phyloP scores from a whole-genome alignment of 306 rosid species.

The Arachis hypogaea region DNA sequence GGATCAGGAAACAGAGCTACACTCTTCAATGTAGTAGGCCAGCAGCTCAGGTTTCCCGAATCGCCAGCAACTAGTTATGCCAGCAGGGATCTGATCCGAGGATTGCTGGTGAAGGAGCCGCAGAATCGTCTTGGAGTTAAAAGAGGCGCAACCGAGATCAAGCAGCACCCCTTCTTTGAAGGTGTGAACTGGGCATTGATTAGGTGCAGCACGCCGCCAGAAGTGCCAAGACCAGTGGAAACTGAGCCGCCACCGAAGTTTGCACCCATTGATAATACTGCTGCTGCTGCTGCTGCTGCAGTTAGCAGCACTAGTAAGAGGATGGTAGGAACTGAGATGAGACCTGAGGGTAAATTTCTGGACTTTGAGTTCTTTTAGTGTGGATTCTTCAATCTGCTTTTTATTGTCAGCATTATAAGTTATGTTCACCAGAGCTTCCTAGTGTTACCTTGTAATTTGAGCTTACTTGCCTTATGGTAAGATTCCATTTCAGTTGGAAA shows the following conservation, averaged over 20 bases:
- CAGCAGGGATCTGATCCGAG: slow-evolving; percentile 84
- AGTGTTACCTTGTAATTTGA: slow-evolving; percentile 43
- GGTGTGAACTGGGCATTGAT: slow-evolving; percentile 99
- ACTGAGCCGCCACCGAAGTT: slow-evolving; percentile 67
- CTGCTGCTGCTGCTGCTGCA: slow-evolving; percentile 51
- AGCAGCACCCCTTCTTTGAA: slow-evolving; percentile 96
- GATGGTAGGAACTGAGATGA: slow-evolving; percentile 75
- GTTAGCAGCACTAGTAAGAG: slow-evolving; percentile 86
- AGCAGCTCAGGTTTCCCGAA: slow-evolving; percentile 85
- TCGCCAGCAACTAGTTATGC: slow-evolving; percentile 90
- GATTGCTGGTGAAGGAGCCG: slow-evolving; percentile 94
- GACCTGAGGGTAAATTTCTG: slow-evolving; percentile 92
- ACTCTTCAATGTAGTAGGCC: slow-evolving; percentile 96
- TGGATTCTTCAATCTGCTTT: slow-evolving; percentile 44
- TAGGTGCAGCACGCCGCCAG: slow-evolving; percentile 96
- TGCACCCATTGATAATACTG: slow-evolving; percentile 27
- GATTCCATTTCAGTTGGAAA: slow-evolving; percentile 53
- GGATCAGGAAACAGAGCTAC: slow-evolving; percentile 97
- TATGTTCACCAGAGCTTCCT: slow-evolving; percentile 46
- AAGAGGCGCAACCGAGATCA: slow-evolving; percentile 97
- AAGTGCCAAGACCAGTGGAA: slow-evolving; percentile 93
- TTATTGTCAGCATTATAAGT: slow-evolving; percentile 47
- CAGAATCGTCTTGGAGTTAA: slow-evolving; percentile 95
- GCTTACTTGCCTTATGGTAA: slow-evolving; percentile 31
- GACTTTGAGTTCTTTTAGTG: slow-evolving; percentile 98